Evolutionary conservation across 2,329 filamentous ascomycete genomes (phyloP).

Genomic region (Fusarium bulbicola): DNA sequence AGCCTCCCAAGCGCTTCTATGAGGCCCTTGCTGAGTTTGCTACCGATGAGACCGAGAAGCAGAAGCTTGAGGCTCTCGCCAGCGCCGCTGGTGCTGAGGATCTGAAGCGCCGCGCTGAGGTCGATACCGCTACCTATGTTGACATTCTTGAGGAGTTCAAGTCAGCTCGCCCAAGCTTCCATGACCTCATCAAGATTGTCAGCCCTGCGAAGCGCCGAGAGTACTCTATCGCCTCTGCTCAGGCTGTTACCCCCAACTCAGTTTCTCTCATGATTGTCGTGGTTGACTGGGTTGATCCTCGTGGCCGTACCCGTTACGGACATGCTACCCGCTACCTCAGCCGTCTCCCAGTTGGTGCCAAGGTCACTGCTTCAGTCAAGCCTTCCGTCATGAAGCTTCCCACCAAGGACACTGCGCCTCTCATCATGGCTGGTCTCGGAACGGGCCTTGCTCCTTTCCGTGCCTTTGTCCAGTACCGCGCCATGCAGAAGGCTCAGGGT

Average conservation of each 20-base stretch:
- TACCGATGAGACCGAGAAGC: slow-evolving; percentile 82
- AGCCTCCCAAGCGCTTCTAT: slow-evolving; percentile 97
- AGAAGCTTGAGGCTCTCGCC: slow-evolving; percentile 78
- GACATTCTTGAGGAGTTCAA: slow-evolving; percentile 90
- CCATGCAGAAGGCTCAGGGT: slow-evolving; percentile 97
- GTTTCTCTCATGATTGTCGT: slow-evolving; percentile 97
- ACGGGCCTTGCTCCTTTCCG: slow-evolving; percentile 99
- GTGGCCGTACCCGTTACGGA: slow-evolving; percentile 88
- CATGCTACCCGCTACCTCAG: slow-evolving; percentile 93
- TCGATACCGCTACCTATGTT: slow-evolving; percentile 90
- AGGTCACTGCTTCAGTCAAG: slow-evolving; percentile 93
- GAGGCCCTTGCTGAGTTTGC: slow-evolving; percentile 90
- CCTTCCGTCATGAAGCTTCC: slow-evolving; percentile 99
- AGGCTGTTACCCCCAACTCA: slow-evolving; percentile 89
- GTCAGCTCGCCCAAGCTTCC: slow-evolving; percentile 87
- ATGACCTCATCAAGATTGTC: slow-evolving; percentile 88
- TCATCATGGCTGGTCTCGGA: slow-evolving; percentile 99
- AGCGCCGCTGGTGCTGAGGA: slow-evolving; percentile 83
- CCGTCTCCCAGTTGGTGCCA: slow-evolving; percentile 75
- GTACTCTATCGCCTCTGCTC: slow-evolving; percentile 98
- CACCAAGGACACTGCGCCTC: slow-evolving; percentile 82
- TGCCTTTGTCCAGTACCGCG: slow-evolving; percentile 97
- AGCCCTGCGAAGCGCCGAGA: slow-evolving; percentile 93
- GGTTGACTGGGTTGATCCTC: slow-evolving; percentile 91
- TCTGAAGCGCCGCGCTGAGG: slow-evolving; percentile 91